Evolutionary conservation across 331 rosid species (phyloP).

Genomic region (Acacia concinna): DNA sequence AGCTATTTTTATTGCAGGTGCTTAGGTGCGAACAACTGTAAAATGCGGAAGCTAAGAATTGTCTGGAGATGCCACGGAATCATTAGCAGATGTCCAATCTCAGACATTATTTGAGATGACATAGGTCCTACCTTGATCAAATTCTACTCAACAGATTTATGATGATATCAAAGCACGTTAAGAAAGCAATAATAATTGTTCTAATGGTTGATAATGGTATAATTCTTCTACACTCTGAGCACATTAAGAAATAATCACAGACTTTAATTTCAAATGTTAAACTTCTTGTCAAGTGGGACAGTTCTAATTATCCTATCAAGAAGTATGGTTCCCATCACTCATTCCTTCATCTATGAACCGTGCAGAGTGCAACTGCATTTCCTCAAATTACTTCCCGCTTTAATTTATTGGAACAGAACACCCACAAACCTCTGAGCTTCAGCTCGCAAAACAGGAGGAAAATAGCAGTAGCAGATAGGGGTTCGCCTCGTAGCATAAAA

Average conservation of each 20-base stretch:
- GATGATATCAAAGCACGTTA: neutral
- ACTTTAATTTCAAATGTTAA: neutral
- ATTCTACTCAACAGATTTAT: neutral
- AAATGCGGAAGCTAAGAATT: neutral
- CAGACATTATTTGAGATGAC: neutral
- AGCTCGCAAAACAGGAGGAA: conserved; percentile 4
- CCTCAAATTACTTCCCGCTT: neutral
- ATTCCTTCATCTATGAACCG: conserved; percentile 2
- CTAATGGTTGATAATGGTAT: neutral
- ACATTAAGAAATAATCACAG: conserved; percentile 7
- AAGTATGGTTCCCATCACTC: neutral
- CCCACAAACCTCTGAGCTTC: neutral
- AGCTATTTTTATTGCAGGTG: conserved; percentile 10
- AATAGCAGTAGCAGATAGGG: neutral
- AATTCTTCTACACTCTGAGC: conserved; percentile 4
- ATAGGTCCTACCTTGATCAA: neutral
- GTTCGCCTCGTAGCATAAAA: neutral
- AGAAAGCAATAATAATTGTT: conserved; percentile 10
- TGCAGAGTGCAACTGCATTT: neutral
- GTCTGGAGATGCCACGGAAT: neutral
- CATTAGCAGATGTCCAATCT: neutral
- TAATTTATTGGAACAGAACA: neutral
- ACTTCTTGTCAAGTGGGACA: neutral
- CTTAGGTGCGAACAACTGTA: neutral
- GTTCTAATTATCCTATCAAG: neutral